phyloP scores from a whole-genome alignment of 2,329 filamentous ascomycete species.

The Scytalidium lignicola region DNA sequence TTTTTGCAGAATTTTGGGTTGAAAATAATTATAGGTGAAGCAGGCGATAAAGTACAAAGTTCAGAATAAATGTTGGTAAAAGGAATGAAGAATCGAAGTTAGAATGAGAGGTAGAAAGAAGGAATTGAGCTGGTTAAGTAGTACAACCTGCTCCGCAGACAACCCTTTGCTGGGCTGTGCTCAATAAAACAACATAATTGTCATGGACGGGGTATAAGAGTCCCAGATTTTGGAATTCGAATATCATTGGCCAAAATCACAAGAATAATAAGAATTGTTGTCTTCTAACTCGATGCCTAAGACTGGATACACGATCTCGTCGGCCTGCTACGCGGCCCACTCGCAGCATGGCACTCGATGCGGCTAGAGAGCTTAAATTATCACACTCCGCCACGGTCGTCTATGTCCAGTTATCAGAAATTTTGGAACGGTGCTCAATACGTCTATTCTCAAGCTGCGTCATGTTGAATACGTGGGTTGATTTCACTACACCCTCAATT shows the following conservation, averaged over 20 bases:
- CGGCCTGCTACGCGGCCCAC: not conserved
- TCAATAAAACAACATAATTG: not conserved
- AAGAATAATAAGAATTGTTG: not conserved
- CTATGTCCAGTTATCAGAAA: not conserved
- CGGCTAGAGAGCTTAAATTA: not conserved
- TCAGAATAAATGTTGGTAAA: no score
- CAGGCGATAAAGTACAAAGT: no score
- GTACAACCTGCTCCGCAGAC: not conserved
- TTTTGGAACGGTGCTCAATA: not conserved
- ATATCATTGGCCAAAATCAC: not conserved
- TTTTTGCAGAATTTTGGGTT: no score
- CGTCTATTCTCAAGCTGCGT: not conserved
- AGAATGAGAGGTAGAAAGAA: not conserved
- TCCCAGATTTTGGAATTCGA: not conserved
- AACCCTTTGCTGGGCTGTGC: not conserved
- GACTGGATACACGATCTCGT: not conserved
- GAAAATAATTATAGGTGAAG: not conserved
- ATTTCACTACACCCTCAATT: not conserved
- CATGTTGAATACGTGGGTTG: not conserved
- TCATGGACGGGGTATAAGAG: not conserved
- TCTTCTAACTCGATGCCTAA: not conserved
- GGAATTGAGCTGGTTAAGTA: not conserved
- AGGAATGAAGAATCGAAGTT: no score
- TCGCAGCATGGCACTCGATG: not conserved
- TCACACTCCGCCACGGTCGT: not conserved